Percentiles rank a stretch among this genome's conserved stretches.
These are phyloP conservation scores for Xylaria intraflava DNA, from an alignment of 495 filamentous ascomycete genomes.

Conservation along the genomic window DNA sequence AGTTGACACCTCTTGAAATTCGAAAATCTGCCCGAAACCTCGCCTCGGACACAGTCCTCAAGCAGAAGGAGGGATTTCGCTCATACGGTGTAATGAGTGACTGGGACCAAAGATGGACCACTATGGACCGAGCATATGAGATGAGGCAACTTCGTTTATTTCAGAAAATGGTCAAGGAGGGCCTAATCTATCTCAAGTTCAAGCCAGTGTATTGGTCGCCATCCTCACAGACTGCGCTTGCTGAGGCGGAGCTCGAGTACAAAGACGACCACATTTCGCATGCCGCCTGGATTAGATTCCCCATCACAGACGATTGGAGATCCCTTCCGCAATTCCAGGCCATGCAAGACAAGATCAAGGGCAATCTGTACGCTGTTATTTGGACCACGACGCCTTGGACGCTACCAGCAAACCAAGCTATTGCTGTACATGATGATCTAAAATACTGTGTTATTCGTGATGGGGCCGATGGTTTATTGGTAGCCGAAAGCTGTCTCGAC, in stretches of 20 bases:
- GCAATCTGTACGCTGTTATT: constrained; percentile 62
- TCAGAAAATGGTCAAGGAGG: constrained; percentile 72
- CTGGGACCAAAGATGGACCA: constrained; percentile 87
- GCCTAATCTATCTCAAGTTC: constrained; percentile 77
- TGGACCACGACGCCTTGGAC: constrained; percentile 99
- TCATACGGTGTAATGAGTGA: constrained; percentile 88
- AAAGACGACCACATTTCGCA: constrained; percentile 74
- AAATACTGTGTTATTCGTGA: constrained; percentile 64
- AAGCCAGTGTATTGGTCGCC: constrained; percentile 98
- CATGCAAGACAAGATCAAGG: constrained; percentile 26
- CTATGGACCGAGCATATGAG: constrained; percentile 86
- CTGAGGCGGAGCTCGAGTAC: constrained; percentile 95
- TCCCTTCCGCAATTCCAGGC: constrained; percentile 26
- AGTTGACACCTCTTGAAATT: constrained; percentile 40
- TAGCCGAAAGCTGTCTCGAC: constrained; percentile 61
- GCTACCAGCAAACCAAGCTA: constrained; percentile 82
- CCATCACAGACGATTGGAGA: constrained; percentile 49
- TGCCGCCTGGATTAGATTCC: constrained; percentile 78
- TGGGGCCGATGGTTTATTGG: constrained; percentile 41
- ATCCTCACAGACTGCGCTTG: constrained; percentile 81
- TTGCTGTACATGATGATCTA: constrained; percentile 68
- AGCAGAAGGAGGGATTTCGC: constrained; percentile 77
- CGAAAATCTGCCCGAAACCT: constrained; percentile 67
- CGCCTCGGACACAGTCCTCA: constrained; percentile 63
- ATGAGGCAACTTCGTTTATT: constrained; percentile 81